Base-by-base conservation (phyloP, 2,329 filamentous ascomycete species). In the Fusarium sambucinum region DNA sequence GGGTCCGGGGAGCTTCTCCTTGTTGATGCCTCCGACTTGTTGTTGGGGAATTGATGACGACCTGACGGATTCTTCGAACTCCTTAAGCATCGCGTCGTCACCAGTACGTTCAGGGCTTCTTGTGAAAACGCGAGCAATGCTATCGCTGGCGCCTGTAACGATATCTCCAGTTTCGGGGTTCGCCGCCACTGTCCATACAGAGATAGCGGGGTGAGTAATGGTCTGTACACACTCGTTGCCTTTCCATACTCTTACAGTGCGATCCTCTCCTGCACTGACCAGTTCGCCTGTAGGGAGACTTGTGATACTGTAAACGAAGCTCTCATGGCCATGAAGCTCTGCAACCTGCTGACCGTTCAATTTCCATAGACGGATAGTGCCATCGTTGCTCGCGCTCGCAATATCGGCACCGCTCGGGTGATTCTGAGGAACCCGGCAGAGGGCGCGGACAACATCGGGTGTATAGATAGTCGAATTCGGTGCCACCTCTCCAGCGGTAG, bases 141-240 rank as follows among this genome's bases (percentile, higher is more conserved):
- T 90, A 76, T 99, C 96, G 77, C 95, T 99, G 29, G 95, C 90
- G 32, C 95, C 96, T 4, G 92, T 92, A n/a, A 93, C 93, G 63
- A 99, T 95, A 74, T 99, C 96, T 23, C 96, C 95, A 47, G 88
- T 96, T 66, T 93, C 89, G 1, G 85, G 76, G 75, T 92, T 96
- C 13, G 88, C 92, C n/a, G 94, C 92, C 19, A 99, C 93, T 16
- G 89, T 86, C 96, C 96, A 99, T 7, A 99, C 94, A 1, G 95
- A 98, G 56, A 98, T 96, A 12, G 96, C 96, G 13, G 96, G 96
- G 74, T 97, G 94, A 2, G 95, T 97, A 68, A 99, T 98, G 38
- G 95, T 97, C 79, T 99, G 96, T 45, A 97, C 81, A 77, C 95
- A 98, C 58, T 94, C 86, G 16, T 83, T 87, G 44, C 91, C 92